Conservation (phyloP, 2,329 filamentous ascomycete genomes). For the Stylonectria norvegica region DNA sequence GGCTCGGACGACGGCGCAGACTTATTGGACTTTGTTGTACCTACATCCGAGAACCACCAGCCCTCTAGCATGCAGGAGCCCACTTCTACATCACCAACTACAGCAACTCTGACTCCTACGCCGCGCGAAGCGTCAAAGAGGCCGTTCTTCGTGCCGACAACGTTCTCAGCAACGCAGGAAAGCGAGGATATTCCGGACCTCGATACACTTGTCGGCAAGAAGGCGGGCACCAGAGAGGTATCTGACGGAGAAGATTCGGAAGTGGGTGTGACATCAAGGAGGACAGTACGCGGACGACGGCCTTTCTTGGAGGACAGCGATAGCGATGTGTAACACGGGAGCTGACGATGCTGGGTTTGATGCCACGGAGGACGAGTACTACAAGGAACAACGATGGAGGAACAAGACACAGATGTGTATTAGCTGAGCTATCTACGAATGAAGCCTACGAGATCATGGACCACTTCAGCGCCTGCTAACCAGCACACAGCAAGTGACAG, state of each 20-base stretch:
- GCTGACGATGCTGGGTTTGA: constrained; percentile 5
- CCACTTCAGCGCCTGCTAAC: background rate
- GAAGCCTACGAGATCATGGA: background rate
- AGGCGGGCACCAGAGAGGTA: constrained; percentile 1
- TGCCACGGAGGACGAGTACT: background rate
- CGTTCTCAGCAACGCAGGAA: constrained; percentile 40
- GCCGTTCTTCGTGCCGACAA: constrained; percentile 38
- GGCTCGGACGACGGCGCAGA: constrained; percentile 49
- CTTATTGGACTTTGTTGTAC: constrained; percentile 56
- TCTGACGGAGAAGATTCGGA: constrained; percentile 11
- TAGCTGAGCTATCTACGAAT: constrained; percentile 11
- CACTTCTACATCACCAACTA: constrained; percentile 26
- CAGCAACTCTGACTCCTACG: constrained; percentile 18
- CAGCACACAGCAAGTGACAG: background rate
- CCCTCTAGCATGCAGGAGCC: constrained; percentile 36
- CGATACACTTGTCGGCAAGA: constrained; percentile 26
- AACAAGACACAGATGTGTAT: constrained; percentile 6
- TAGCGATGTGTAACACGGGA: constrained; percentile 24
- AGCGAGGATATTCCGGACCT: constrained; percentile 39
- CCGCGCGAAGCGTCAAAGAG: constrained; percentile 17
- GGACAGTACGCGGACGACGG: constrained; percentile 26
- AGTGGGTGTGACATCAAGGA: constrained; percentile 16
- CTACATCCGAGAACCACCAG: constrained; percentile 42
- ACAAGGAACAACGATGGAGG: background rate
- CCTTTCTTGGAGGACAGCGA: constrained; percentile 32